Base-by-base conservation (phyloP, 2,329 filamentous ascomycete species). In the Dothideomycetidae sp. region DNA sequence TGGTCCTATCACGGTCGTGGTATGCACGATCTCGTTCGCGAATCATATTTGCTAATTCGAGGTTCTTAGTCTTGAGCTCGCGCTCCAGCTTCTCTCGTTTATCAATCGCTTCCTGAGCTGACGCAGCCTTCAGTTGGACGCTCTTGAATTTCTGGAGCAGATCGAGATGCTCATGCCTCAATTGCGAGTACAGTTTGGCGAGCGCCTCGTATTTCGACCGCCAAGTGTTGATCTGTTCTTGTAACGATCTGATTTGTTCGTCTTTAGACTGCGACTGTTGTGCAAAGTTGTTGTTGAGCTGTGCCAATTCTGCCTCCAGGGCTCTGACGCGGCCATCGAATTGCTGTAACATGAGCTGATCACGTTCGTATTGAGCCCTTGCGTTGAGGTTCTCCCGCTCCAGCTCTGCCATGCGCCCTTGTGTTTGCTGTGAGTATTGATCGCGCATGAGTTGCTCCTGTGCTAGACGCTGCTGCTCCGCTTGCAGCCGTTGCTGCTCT, bases 11-110 rank as follows among this genome's bases (percentile, higher is more conserved):
- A 57, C 86, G 84, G 45, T 98, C 90, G 53, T 96, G 84, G 36
- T 94, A 62, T 18, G 90, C 90, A 46, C 90, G 76, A 54, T 98
- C 90, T 49, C 90, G 73, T 63, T 98, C 90, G 30, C 90, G 75
- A 46, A 98, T 98, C 90, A 98, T 96, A 57, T 96, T 85, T 19
- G 90, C 90, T 44, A 98, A 64, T 59, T 98, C 90, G n/a, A 98
- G 67, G 55, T 98, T 98, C 73, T 98, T 98, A 18, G 88, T 94
- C 72, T 98, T 98, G 57, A 98, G 81, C 62, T 98, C 90, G 21
- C 88, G 80, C 63, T 96, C 85, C 36, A 98, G 70, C 66, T 92
- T 93, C 64, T 98, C 90, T 5, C 88, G 78, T 49, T 74, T 78
- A 40, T 96, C 90, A 45, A 96, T 93, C 1, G 90, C 90, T 62